Conservation (phyloP, 2,329 filamentous ascomycete species). For the Zasmidium cellare region DNA sequence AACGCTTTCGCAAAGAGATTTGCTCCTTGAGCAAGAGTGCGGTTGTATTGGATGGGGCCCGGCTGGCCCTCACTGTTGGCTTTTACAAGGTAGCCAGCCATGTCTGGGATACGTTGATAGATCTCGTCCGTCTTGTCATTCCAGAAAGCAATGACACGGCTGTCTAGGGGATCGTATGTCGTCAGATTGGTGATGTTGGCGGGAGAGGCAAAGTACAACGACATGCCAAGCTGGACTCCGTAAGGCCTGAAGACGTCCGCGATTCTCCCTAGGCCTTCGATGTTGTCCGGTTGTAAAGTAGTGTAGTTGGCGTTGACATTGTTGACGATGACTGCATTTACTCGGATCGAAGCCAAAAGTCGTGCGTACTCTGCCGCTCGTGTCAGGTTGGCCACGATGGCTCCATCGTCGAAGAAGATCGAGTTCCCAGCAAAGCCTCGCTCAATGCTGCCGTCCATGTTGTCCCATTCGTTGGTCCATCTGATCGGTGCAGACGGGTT, state of each 20-base stretch:
- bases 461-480: conserved; percentile 75
- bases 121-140: conserved; percentile 58
- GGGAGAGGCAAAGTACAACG: conserved; percentile 69
- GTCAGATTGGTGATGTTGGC: conserved; percentile 55
- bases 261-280: conserved; percentile 62
- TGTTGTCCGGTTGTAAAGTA: conserved; percentile 57
- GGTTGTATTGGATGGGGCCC: conserved; percentile 67
- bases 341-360: conserved; percentile 63
- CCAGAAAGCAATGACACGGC: conserved; percentile 64
- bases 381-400: conserved; percentile 58
- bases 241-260: conserved; percentile 68
- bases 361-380: conserved; percentile 64
- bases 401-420: conserved; percentile 65
- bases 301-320: conserved; percentile 70
- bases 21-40: conserved; percentile 66
- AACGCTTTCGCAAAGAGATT: conserved; percentile 66
- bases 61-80: conserved; percentile 73
- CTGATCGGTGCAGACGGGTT: conserved; percentile 63
- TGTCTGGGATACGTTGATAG: conserved; percentile 63
- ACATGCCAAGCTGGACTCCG: conserved; percentile 65
- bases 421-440: conserved; percentile 67
- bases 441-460: conserved; percentile 67
- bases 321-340: conserved; percentile 69
- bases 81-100: conserved; percentile 70
- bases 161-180: conserved; percentile 67